A percentile compares a stretch with the other conserved stretches of the same genome.
Evolutionary conservation across 305 asterid species (phyloP).

Genomic region (Fraxinus dipetala): DNA sequence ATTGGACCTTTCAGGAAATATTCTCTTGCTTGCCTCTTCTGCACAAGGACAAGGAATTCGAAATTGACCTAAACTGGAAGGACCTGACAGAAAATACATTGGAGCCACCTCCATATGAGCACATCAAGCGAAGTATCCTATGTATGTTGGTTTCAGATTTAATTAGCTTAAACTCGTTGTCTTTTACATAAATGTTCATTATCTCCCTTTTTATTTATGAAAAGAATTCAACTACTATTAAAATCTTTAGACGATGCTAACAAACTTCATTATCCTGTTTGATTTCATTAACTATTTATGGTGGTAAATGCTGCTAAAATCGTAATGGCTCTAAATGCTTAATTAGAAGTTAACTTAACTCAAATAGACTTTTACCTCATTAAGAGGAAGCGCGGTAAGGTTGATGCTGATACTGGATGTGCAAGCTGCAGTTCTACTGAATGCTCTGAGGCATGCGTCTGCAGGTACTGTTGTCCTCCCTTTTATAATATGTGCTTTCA

Average conservation of each 20-base stretch:
- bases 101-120: constrained; percentile 67
- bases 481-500: neutral
- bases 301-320: neutral
- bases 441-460: constrained; percentile 74
- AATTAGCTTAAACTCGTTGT: constrained; percentile 13
- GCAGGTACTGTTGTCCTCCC: constrained; percentile 57
- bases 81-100: constrained; percentile 42
- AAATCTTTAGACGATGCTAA: constrained; percentile 13
- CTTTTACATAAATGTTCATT: constrained; percentile 9
- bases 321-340: neutral
- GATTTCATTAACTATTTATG: constrained; percentile 15
- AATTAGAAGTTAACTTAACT: constrained; percentile 42
- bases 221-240: constrained; percentile 11
- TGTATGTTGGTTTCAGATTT: constrained; percentile 26
- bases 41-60: constrained; percentile 63
- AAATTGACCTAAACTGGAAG: constrained; percentile 72
- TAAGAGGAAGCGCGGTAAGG: constrained; percentile 63
- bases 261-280: constrained; percentile 6
- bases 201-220: neutral
- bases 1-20: constrained; percentile 55
- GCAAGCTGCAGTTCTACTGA: constrained; percentile 58
- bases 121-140: constrained; percentile 89
- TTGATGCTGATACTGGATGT: constrained; percentile 78
- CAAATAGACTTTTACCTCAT: constrained; percentile 66
- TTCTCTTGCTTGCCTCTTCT: constrained; percentile 75